Evolutionary conservation across 192 early-diverging fungal genomes (phyloP).

Genomic region (Chytriomyces sp.): DNA sequence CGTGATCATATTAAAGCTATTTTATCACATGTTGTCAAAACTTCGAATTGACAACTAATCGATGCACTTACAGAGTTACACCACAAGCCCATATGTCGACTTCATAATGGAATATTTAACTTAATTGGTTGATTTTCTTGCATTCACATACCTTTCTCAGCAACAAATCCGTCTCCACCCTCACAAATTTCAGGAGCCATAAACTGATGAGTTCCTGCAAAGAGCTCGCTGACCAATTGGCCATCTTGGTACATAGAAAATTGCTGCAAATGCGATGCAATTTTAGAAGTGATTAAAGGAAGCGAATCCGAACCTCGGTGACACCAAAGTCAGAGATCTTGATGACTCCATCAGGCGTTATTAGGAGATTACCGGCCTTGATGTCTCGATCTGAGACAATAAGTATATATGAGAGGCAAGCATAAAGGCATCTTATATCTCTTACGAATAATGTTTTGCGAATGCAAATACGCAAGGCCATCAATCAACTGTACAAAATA

Average conservation of each 20-base stretch:
- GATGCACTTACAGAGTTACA: constrained; percentile 45
- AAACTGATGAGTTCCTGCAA: constrained; percentile 66
- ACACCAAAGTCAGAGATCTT: constrained; percentile 64
- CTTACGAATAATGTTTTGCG: constrained; percentile 55
- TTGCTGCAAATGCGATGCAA: constrained; percentile 36
- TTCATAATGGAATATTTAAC: constrained; percentile 7
- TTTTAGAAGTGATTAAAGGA: not conserved
- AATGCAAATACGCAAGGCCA: constrained; percentile 54
- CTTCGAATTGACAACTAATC: not conserved
- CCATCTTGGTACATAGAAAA: constrained; percentile 46
- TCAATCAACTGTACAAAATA: constrained; percentile 61
- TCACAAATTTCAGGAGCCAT: constrained; percentile 56
- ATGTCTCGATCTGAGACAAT: constrained; percentile 55
- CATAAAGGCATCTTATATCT: not conserved
- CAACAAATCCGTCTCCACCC: constrained; percentile 35
- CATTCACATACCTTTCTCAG: constrained; percentile 49
- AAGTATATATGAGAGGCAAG: not conserved
- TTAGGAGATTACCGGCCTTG: constrained; percentile 58
- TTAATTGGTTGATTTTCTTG: no score
- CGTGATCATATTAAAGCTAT: constrained; percentile 61
- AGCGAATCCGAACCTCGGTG: constrained; percentile 44
- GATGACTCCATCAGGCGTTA: constrained; percentile 55
- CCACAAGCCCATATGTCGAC: constrained; percentile 65
- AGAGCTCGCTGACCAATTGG: constrained; percentile 41
- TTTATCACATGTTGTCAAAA: constrained; percentile 12